A percentile compares a stretch with the other conserved stretches of the same genome.
Conservation (phyloP, 306 rosid genomes). For the Dryas alaskensis region DNA sequence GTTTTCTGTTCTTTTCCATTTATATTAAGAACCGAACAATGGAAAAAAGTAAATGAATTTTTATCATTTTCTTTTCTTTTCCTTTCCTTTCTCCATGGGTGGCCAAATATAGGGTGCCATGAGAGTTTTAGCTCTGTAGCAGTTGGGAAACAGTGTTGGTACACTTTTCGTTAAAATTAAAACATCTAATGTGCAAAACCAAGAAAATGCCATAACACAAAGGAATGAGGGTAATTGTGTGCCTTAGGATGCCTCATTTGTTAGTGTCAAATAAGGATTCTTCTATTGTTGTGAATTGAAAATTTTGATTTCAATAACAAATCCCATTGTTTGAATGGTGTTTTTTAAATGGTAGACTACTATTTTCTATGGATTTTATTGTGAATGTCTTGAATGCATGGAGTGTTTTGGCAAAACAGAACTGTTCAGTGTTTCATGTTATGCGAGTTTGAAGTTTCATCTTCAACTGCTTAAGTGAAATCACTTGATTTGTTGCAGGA, state of each 20-base stretch:
- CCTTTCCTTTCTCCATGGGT: too few species aligned
- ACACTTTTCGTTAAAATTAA: too few species aligned
- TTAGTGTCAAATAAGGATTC: background rate
- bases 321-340: background rate
- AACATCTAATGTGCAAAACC: too few species aligned
- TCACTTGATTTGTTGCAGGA: conserved; percentile 45
- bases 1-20: background rate
- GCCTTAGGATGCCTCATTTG: background rate
- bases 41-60: background rate
- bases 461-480: background rate
- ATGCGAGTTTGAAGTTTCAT: background rate
- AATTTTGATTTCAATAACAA: background rate
- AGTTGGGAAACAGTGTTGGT: too few species aligned
- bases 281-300: background rate
- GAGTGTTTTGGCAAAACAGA: background rate
- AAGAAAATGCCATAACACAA: too few species aligned
- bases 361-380: background rate
- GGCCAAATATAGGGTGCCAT: too few species aligned
- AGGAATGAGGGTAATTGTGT: background rate
- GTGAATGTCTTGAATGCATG: background rate
- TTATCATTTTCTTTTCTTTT: too few species aligned
- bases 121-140: too few species aligned
- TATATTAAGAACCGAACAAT: background rate
- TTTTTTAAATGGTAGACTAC: background rate
- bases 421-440: background rate